A percentile compares a stretch with the other conserved stretches of the same genome.
phyloP scores from a whole-genome alignment of 2,329 filamentous ascomycete species.

The Diaporthe batatas region DNA sequence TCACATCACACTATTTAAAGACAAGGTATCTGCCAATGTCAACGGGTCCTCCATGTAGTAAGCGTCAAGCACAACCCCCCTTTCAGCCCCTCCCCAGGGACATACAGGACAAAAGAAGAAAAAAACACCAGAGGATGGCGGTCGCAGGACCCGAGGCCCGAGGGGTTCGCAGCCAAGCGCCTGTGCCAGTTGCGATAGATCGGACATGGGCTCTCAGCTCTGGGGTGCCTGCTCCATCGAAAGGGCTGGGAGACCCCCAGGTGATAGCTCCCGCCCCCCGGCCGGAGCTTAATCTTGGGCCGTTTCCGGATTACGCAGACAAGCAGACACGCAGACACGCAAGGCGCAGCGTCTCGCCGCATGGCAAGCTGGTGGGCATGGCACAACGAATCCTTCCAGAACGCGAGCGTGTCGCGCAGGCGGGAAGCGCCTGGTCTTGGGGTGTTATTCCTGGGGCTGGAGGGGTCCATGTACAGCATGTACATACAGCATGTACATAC shows the following conservation, averaged over 20 bases:
- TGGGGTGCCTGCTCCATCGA: constrained; percentile 8
- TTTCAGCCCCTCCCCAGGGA: too few species aligned
- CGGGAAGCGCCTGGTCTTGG: constrained; percentile 29
- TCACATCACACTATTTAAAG: constrained; percentile 4
- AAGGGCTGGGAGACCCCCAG: constrained; percentile 10
- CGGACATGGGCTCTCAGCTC: neutral
- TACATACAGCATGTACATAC: neutral
- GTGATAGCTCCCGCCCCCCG: constrained; percentile 27
- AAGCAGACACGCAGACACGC: neutral
- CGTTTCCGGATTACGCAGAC: constrained; percentile 5
- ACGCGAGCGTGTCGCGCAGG: constrained; percentile 17
- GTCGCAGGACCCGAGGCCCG: neutral
- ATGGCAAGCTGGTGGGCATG: constrained; percentile 20
- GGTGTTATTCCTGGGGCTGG: constrained; percentile 37
- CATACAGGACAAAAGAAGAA: too few species aligned
- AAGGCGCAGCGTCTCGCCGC: constrained; percentile 38
- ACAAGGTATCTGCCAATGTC: neutral
- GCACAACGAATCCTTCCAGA: constrained; percentile 34
- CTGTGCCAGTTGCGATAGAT: constrained; percentile 14
- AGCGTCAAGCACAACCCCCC: neutral
- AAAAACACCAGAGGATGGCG: too few species aligned
- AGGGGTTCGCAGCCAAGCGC: constrained; percentile 30
- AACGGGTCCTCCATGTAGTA: neutral
- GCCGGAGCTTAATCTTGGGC: constrained; percentile 15
- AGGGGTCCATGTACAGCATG: constrained; percentile 24